Evolutionary conservation across 2,329 filamentous ascomycete genomes (phyloP), one percentile per base, ranked within the genome.

Genomic region (Leptoxyphium fumago): DNA sequence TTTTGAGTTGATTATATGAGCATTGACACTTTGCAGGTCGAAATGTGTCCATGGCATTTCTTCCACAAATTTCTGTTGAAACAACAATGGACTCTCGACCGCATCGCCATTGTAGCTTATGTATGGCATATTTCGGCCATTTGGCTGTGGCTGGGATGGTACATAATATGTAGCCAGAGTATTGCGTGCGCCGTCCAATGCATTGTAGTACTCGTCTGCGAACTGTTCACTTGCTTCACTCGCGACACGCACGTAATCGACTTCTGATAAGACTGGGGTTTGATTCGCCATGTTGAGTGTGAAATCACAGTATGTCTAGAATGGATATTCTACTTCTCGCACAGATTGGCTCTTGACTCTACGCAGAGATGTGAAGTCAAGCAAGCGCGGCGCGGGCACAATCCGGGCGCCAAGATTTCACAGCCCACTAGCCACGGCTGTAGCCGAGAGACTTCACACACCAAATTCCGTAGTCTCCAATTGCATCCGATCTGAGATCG

Each of bases 31-130:
- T 56, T 85, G 79, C 44, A 86, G 71, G 45, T 89, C 83, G 64
- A 85, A 91, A 52, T 71, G 64, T 13, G 79, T 64, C 65, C 66
- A 63, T 52, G 67, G 76, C 64, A 81, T 74, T 53, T 86, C 77
- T 5, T 73, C 72, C 45, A 78, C 71, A 51, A 87, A 82, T 26
- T 86, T 72, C 14, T 72, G 71, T 53, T 81, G 77, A 55, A 87
- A 80, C 39, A 78, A 77, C 42, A 68, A 65, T 0, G 79, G 80
- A 45, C 76, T 72, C 29, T 73, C 62, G 32, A 84, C 66, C 2
- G 75, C 63, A 40, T 78, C 78, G 54, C 87, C 86, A 65, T 94
- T 94, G 70, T 87, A 80, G 55, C 78, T 75, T 55, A 94, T 87
- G 58, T 79, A 77, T 42, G 84, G 66, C 2, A 70, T 55, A 0